These are phyloP conservation scores for Mallotus japonicus DNA, from an alignment of 441 rosid genomes.

Conservation along the genomic window DNA sequence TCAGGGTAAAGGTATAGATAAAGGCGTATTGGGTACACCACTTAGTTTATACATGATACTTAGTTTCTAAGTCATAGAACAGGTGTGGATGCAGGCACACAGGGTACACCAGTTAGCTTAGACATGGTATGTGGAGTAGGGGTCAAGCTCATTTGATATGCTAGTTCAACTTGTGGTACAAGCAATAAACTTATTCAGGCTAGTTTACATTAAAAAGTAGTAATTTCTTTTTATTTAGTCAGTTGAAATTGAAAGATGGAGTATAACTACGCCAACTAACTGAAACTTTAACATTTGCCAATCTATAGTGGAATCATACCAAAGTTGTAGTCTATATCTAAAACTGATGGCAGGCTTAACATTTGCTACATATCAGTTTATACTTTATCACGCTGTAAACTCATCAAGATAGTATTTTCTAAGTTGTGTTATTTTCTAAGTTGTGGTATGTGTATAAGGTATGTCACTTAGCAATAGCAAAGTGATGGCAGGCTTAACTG, in stretches of 20 bases:
- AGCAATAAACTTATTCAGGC: neutral
- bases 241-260: neutral
- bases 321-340: neutral
- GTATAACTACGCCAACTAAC: neutral
- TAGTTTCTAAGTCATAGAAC: no score
- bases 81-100: no score
- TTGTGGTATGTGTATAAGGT: no score
- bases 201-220: neutral
- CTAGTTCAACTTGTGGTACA: neutral
- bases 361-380: neutral
- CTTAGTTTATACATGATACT: no score
- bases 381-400: no score
- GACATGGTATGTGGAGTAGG: neutral
- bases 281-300: neutral
- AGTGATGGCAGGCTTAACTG: no score
- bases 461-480: no score
- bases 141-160: neutral
- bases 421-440: no score
- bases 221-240: neutral
- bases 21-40: no score
- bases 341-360: neutral
- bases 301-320: neutral
- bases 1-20: neutral
- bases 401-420: no score
- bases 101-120: neutral